These are phyloP conservation scores for Suhomyces yuchorum DNA, from an alignment of 1,139 yeast genomes.

Conservation along the genomic window DNA sequence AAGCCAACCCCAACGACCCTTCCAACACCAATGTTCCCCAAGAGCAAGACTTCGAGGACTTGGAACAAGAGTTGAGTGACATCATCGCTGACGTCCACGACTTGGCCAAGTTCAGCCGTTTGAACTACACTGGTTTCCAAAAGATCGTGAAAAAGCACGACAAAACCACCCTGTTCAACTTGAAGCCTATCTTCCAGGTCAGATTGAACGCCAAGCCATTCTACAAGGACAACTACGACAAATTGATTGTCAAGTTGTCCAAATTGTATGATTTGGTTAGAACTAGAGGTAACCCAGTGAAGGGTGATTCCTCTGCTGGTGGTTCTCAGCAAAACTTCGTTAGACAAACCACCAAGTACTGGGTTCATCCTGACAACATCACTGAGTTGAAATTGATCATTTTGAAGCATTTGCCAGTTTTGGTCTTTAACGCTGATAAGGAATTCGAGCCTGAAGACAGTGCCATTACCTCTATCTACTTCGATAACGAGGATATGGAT, in stretches of 20 bases:
- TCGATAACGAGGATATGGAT: conserved; percentile 86
- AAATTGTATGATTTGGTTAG: conserved; percentile 89
- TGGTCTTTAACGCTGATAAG: conserved; percentile 93
- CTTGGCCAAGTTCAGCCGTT: conserved; percentile 85
- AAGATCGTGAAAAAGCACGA: conserved; percentile 96
- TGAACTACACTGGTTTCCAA: conserved; percentile 95
- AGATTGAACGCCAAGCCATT: conserved; percentile 92
- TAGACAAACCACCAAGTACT: conserved; percentile 95
- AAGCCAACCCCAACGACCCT: conserved; percentile 18
- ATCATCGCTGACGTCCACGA: conserved; percentile 97
- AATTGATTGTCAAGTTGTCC: conserved; percentile 83
- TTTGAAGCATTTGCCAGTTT: conserved; percentile 91
- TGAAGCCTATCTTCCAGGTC: conserved; percentile 91
- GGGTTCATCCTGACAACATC: conserved; percentile 99
- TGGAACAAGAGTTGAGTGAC: conserved; percentile 89
- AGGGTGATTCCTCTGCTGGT: conserved; percentile 95
- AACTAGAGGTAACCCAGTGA: conserved; percentile 91
- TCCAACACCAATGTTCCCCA: conserved; percentile 43
- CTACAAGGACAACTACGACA: conserved; percentile 92
- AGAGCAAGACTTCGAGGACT: conserved; percentile 85
- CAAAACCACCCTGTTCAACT: conserved; percentile 77
- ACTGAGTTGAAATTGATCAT: conserved; percentile 94
- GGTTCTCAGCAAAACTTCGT: conserved; percentile 97
- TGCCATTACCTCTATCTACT: conserved; percentile 95
- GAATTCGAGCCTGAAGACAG: conserved; percentile 93